Base-by-base conservation (phyloP, 192 early-diverging fungal genomes). In the Entomortierella lignicola region DNA sequence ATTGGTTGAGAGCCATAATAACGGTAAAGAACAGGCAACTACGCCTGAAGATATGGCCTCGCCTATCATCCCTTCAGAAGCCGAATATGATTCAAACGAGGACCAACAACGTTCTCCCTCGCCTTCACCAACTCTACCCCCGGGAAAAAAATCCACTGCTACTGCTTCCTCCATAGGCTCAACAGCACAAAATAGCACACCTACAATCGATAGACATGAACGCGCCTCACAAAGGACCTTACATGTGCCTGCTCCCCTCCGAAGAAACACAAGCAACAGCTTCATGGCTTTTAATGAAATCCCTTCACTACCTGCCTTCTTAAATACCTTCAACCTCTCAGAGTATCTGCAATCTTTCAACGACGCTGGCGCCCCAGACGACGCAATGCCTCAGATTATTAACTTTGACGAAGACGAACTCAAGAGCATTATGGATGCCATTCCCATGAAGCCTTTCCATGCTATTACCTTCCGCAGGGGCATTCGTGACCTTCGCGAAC, bases 391-490 rank as follows among this genome's bases (percentile, higher is more conserved):
- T 15, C 81, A 83, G 32, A 71, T 89, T 18, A 47, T 89, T 15
- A 73, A 79, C 5, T 82, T 89, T 66, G 85, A 84, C 41, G 87
- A 89, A 7, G 71, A 77, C n/a, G 87, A 86, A 26, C 54, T 89
- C 48, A 82, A 71, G 62, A 85, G 83, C 60, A 72, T 89, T 25
- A 59, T 85, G 41, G 57, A 72, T 8, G 79, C 74, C 13, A 69
- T 89, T 2, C 65, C 72, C 0, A 85, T 89, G 84, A 72, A 83
- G 26, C 86, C 86, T 23, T 87, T 89, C 57, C 87, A 89, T 77
- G 81, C 74, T 1, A 65, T 81, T n/a, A 81, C 81, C 18, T 86
- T 89, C 47, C 81, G 83, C 56, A 81, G 66, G n/a, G 79, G 77
- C 8, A 56, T 89, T 8, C 83, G 87, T 11, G 81, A 83, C 66